Percentiles rank a stretch among this genome's conserved stretches.
These are phyloP conservation scores for Mucor circinelloides DNA, from an alignment of 371 early-diverging fungal genomes.

Conservation along the genomic window DNA sequence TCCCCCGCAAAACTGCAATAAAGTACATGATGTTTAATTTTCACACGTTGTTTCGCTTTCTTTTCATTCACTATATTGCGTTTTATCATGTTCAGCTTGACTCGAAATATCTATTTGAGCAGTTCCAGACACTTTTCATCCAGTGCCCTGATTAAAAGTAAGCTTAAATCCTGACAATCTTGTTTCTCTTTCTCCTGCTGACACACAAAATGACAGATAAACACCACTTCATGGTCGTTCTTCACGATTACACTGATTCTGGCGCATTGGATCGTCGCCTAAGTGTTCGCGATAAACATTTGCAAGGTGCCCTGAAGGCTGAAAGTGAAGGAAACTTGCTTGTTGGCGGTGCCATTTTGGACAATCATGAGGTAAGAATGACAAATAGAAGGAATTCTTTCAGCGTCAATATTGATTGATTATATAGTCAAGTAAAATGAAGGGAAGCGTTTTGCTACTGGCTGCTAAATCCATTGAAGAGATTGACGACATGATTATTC, in stretches of 20 bases:
- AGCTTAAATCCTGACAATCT: not conserved
- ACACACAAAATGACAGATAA: not conserved
- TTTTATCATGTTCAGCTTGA: not conserved
- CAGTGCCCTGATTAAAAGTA: not conserved
- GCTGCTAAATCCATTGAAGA: conserved; percentile 51
- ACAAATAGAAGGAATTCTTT: not conserved
- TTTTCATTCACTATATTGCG: not conserved
- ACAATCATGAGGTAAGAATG: conserved; percentile 36
- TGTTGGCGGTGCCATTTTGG: conserved; percentile 59
- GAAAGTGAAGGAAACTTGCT: conserved; percentile 35
- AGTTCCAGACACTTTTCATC: not conserved
- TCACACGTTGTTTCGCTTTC: not conserved
- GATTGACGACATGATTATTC: conserved; percentile 36
- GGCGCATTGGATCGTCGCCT: conserved; percentile 53
- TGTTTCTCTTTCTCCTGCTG: not conserved
- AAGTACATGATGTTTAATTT: not conserved
- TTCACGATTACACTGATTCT: conserved; percentile 52
- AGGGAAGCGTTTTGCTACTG: conserved; percentile 55
- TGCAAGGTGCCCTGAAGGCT: conserved; percentile 33
- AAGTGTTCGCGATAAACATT: conserved; percentile 47
- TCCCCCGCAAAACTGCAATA: not conserved
- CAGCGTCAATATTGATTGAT: not conserved
- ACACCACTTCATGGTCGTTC: conserved; percentile 46
- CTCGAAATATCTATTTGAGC: not conserved
- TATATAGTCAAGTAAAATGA: conserved; percentile 50